A percentile compares a stretch with the other conserved stretches of the same genome.
Evolutionary conservation across 176 grass and related monocot species (phyloP).

Genomic region (Elaeis guineensis): DNA sequence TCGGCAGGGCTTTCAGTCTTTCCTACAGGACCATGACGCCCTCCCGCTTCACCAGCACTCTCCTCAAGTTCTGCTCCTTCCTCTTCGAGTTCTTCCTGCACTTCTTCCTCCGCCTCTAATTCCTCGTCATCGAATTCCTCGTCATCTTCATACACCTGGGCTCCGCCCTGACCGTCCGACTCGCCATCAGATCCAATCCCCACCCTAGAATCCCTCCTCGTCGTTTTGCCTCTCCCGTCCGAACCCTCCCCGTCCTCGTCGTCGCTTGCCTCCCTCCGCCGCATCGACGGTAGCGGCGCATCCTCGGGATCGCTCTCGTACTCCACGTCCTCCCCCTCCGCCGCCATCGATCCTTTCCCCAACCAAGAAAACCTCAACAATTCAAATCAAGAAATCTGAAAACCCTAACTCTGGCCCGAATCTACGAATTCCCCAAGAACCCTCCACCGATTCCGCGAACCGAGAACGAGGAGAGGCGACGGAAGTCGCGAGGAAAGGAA

Average conservation of each 20-base stretch:
- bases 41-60: conserved; percentile 13
- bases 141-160: conserved; percentile 65
- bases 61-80: not conserved
- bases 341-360: conserved; percentile 1
- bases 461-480: too few species aligned
- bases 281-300: conserved; percentile 44
- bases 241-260: conserved; percentile 53
- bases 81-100: conserved; percentile 3
- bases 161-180: conserved; percentile 70
- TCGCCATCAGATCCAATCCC: conserved; percentile 54
- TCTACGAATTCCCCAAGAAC: too few species aligned
- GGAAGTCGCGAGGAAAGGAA: too few species aligned
- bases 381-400: too few species aligned
- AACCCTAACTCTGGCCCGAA: too few species aligned
- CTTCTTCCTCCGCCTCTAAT: not conserved
- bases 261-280: conserved; percentile 76
- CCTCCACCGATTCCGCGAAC: too few species aligned
- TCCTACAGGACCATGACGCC: not conserved
- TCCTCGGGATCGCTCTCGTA: conserved; percentile 98
- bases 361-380: too few species aligned
- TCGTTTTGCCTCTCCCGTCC: conserved; percentile 6
- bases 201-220: conserved; percentile 1
- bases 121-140: conserved; percentile 3
- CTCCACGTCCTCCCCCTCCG: conserved; percentile 24
- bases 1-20: not conserved